Evolutionary conservation across 1,284 basidiomycete genomes (phyloP).

Genomic region (Heimioporus retisporus): DNA sequence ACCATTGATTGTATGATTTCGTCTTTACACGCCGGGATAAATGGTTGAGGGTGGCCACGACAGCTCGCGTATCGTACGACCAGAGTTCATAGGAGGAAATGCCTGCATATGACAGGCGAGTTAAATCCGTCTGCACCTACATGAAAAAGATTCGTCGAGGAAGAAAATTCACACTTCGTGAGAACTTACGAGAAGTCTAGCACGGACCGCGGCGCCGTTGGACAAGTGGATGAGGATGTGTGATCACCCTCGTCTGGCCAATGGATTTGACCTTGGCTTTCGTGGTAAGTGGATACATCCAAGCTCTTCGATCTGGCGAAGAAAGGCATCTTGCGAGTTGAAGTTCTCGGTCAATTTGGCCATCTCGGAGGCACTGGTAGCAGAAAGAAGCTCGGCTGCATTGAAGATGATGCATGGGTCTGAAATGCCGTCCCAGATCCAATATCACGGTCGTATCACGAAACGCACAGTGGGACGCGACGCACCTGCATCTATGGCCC

Average conservation of each 20-base stretch:
- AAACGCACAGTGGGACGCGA: conserved; percentile 1
- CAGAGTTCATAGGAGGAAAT: conserved; percentile 91
- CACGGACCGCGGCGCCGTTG: conserved; percentile 68
- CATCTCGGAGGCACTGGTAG: conserved; percentile 60
- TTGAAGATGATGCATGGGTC: conserved; percentile 83
- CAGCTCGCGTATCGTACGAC: conserved; percentile 91
- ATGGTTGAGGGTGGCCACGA: conserved; percentile 92
- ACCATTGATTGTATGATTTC: conserved; percentile 91
- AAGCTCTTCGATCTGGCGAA: conserved; percentile 62
- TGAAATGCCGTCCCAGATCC: conserved; percentile 94
- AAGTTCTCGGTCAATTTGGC: conserved; percentile 90
- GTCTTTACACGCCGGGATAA: conserved; percentile 64
- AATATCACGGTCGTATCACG: conserved; percentile 5
- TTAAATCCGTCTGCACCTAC: conserved; percentile 97
- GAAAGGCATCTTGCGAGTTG: conserved; percentile 88
- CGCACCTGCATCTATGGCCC: conserved; percentile 86
- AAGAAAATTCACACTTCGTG: conserved; percentile 7
- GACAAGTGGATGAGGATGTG: conserved; percentile 74
- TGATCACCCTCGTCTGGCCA: conserved; percentile 46
- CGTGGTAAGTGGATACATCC: conserved; percentile 68
- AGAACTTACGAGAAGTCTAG: conserved; percentile 76
- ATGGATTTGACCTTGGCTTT: conserved; percentile 77
- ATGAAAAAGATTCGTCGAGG: conserved; percentile 50
- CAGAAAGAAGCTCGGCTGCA: conserved; percentile 56
- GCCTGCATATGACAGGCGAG: conserved; percentile 93